phyloP scores from a whole-genome alignment of 2,329 filamentous ascomycete species.

The Trichocomaceae sp. region DNA sequence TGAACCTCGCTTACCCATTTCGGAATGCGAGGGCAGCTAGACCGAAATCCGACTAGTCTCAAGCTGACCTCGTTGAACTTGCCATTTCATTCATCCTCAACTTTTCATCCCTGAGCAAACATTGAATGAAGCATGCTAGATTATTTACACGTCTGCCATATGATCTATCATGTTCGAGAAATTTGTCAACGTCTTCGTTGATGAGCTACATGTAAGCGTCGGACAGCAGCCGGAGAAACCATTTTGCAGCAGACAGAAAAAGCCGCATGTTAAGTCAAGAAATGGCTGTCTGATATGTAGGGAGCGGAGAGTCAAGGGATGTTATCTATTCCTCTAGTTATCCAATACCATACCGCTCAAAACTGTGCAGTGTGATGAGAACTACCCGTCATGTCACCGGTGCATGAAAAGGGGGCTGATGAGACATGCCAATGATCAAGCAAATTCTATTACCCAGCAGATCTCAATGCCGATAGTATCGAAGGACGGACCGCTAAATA shows the following conservation, averaged over 20 bases:
- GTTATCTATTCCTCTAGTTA: background rate
- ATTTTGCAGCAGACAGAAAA: background rate
- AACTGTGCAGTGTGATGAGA: conserved; percentile 7
- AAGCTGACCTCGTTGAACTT: too few relatives aligned
- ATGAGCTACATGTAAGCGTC: background rate
- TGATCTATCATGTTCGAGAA: background rate
- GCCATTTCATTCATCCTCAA: too few relatives aligned
- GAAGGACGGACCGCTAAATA: background rate
- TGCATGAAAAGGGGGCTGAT: conserved; percentile 7
- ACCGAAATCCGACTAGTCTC: background rate
- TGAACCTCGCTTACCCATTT: background rate
- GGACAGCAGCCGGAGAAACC: background rate
- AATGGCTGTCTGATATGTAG: conserved; percentile 9
- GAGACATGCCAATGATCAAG: background rate
- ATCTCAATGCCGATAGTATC: background rate
- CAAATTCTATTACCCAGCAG: background rate
- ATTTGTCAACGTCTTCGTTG: background rate
- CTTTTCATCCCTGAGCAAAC: too few relatives aligned
- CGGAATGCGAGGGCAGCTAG: background rate
- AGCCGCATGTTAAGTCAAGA: conserved; percentile 9
- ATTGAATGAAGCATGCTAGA: too few relatives aligned
- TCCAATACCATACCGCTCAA: background rate
- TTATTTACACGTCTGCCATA: too few relatives aligned
- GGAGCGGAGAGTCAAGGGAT: conserved; percentile 9
- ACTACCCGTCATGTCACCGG: conserved; percentile 6